A percentile compares a stretch with the other conserved stretches of the same genome.
These are phyloP conservation scores for Trichosporon coremiiforme DNA, from an alignment of 1,284 basidiomycete genomes.

Conservation along the genomic window DNA sequence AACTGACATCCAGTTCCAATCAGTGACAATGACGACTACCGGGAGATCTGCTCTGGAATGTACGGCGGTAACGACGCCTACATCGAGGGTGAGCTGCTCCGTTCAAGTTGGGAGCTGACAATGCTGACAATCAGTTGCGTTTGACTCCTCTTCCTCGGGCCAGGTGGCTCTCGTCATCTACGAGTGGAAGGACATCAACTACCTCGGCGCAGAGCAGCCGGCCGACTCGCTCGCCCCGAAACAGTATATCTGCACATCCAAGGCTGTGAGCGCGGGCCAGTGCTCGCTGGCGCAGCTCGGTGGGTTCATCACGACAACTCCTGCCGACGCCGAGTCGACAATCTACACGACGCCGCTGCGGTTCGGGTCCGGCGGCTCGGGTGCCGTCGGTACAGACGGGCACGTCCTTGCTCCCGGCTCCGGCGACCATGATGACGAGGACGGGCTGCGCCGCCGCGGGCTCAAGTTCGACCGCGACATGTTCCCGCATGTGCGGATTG, in stretches of 20 bases:
- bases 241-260: constrained; percentile 75
- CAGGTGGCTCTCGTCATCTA: constrained; percentile 92
- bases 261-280: constrained; percentile 63
- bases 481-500: neutral
- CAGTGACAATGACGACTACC: constrained; percentile 62
- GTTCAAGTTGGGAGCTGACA: constrained; percentile 15
- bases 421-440: constrained; percentile 22
- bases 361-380: constrained; percentile 27
- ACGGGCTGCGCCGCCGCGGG: constrained; percentile 6
- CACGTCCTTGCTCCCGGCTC: constrained; percentile 11
- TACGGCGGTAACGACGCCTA: constrained; percentile 76
- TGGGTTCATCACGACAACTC: constrained; percentile 77
- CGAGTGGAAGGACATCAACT: constrained; percentile 85
- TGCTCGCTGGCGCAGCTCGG: constrained; percentile 74
- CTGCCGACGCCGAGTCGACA: constrained; percentile 65
- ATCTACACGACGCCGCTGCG: constrained; percentile 58
- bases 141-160: constrained; percentile 75
- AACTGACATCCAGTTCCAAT: constrained; percentile 45
- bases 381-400: neutral
- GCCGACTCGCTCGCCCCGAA: constrained; percentile 25
- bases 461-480: neutral
- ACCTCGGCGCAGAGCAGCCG: constrained; percentile 66
- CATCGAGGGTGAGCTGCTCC: constrained; percentile 71
- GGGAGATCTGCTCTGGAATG: constrained; percentile 95
- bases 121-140: constrained; percentile 83